phyloP scores from a whole-genome alignment of 257 asterid species.

The Ocimum tenuiflorum region DNA sequence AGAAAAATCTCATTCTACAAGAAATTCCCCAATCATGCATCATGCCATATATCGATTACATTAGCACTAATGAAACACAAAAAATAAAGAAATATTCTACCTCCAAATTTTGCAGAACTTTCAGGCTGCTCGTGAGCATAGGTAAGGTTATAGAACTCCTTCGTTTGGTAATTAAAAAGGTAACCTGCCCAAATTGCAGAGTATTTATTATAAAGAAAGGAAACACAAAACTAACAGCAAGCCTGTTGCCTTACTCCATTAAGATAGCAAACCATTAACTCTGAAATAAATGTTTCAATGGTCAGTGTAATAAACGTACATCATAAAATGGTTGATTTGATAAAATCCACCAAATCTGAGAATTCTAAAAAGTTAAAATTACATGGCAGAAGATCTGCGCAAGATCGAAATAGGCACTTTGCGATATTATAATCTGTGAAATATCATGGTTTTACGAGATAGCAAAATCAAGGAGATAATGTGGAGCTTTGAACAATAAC shows the following conservation, averaged over 20 bases:
- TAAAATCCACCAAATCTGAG: neutral
- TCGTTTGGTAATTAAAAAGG: constrained; percentile 90
- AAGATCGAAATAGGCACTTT: constrained; percentile 1
- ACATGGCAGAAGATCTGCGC: constrained; percentile 7
- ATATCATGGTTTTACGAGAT: constrained; percentile 4
- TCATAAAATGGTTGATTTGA: constrained; percentile 7
- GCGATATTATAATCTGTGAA: neutral
- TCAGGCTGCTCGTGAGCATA: constrained; percentile 94
- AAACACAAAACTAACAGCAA: constrained; percentile 10
- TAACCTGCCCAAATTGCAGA: constrained; percentile 59
- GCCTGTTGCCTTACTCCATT: constrained; percentile 6
- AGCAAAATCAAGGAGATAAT: constrained; percentile 11
- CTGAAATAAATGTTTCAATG: constrained; percentile 3
- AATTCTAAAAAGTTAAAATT: neutral
- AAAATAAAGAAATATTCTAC: constrained; percentile 30
- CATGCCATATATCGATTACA: no score
- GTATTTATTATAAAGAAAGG: constrained; percentile 6
- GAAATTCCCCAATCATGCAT: no score
- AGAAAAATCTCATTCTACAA: no score
- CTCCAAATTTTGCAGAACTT: constrained; percentile 86
- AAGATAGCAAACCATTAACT: neutral
- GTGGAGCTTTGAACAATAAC: constrained; percentile 12
- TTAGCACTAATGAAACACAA: no score
- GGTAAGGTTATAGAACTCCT: constrained; percentile 92
- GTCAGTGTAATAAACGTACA: constrained; percentile 6